Conservation (phyloP, 768 basidiomycete species). For the Lentinula sp. region DNA sequence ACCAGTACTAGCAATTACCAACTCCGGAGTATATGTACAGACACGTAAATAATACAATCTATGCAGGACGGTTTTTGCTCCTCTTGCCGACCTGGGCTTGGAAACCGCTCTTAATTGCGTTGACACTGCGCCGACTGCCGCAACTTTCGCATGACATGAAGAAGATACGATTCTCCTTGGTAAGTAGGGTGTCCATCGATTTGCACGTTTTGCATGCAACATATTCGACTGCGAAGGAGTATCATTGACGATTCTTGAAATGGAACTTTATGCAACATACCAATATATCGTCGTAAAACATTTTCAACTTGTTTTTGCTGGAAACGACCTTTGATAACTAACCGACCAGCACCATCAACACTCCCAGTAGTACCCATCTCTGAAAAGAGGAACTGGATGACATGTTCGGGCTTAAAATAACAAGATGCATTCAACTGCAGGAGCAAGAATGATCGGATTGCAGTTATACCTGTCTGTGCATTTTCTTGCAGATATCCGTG, state of each 20-base stretch:
- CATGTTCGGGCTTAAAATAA: slow-evolving; percentile 77
- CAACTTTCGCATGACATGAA: slow-evolving; percentile 95
- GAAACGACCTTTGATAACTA: slow-evolving; percentile 97
- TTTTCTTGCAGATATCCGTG: slow-evolving; percentile 94
- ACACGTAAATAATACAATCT: not conserved
- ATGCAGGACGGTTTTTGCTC: slow-evolving; percentile 60
- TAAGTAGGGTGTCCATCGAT: slow-evolving; percentile 92
- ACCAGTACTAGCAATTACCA: too few relatives aligned
- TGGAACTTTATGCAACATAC: slow-evolving; percentile 40
- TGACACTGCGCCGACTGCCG: slow-evolving; percentile 86
- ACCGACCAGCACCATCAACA: slow-evolving; percentile 84
- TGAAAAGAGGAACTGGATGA: slow-evolving; percentile 94
- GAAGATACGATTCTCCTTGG: slow-evolving; percentile 98
- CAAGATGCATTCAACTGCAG: not conserved
- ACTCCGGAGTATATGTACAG: too few relatives aligned
- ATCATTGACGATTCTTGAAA: not conserved
- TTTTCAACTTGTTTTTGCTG: slow-evolving; percentile 99
- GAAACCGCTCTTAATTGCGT: slow-evolving; percentile 97
- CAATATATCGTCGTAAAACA: slow-evolving; percentile 92
- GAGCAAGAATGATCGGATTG: not conserved
- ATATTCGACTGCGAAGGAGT: slow-evolving; percentile 70
- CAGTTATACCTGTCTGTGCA: slow-evolving; percentile 75
- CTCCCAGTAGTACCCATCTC: slow-evolving; percentile 98
- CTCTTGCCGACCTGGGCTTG: slow-evolving; percentile 92
- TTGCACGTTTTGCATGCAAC: slow-evolving; percentile 99